Evolutionary conservation across 305 asterid genomes (phyloP).

Genomic region (Fraxinus velutina): DNA sequence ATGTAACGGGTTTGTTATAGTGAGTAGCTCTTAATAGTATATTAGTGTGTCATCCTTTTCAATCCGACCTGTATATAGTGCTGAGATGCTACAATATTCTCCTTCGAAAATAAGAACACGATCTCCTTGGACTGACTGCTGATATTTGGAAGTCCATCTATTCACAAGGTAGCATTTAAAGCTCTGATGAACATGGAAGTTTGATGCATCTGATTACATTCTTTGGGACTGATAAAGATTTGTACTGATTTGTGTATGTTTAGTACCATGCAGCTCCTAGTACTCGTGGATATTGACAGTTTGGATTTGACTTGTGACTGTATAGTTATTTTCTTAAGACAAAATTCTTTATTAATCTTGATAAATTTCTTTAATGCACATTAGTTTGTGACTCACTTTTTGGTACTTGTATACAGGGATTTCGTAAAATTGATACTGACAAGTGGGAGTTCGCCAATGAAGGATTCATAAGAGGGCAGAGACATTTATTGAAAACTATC

Average conservation of each 20-base stretch:
- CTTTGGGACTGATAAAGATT: slow-evolving; percentile 17
- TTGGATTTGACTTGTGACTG: slow-evolving; percentile 26
- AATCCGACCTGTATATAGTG: slow-evolving; percentile 16
- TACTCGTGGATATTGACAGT: slow-evolving; percentile 25
- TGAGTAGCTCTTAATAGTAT: slow-evolving; percentile 7
- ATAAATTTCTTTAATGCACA: background rate
- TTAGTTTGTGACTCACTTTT: slow-evolving; percentile 16
- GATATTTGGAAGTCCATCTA: slow-evolving; percentile 46
- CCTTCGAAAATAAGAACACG: slow-evolving; percentile 17
- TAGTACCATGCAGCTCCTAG: slow-evolving; percentile 31
- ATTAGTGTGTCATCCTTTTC: background rate
- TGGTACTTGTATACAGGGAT: slow-evolving; percentile 47
- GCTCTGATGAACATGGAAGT: slow-evolving; percentile 29
- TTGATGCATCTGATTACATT: background rate
- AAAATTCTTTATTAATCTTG: slow-evolving; percentile 5
- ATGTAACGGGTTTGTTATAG: slow-evolving; percentile 19
- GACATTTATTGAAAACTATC: slow-evolving; percentile 61
- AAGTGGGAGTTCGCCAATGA: slow-evolving; percentile 84
- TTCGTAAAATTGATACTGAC: slow-evolving; percentile 74
- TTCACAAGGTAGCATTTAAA: slow-evolving; percentile 54
- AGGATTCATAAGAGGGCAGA: slow-evolving; percentile 65
- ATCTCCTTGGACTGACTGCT: slow-evolving; percentile 27
- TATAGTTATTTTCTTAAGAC: background rate
- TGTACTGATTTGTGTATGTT: slow-evolving; percentile 26
- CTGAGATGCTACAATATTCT: slow-evolving; percentile 31